Evolutionary conservation across 305 asterid genomes (phyloP).

Genomic region (Solanum chacoense): DNA sequence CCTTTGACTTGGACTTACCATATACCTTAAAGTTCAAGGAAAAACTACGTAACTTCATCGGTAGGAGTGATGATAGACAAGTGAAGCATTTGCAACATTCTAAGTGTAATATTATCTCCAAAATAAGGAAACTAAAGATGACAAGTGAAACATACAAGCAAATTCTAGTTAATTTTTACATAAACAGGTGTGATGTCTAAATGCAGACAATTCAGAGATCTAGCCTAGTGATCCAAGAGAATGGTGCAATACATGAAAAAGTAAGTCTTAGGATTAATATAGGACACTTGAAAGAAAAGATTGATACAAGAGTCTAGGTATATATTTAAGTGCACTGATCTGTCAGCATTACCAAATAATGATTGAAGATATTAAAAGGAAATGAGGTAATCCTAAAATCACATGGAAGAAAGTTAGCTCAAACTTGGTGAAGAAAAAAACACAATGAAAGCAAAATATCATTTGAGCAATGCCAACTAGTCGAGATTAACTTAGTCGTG

Average conservation of each 20-base stretch:
- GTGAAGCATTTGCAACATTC: not conserved
- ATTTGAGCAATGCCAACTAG: not conserved
- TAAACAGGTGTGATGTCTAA: not conserved
- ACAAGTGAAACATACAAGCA: not conserved
- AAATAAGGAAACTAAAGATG: not conserved
- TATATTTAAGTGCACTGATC: not conserved
- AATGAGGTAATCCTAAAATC: not conserved
- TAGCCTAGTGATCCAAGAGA: not conserved
- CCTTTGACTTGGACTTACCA: not conserved
- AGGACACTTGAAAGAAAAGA: not conserved
- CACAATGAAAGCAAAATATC: not conserved
- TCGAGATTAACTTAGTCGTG: not conserved
- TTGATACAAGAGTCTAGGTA: not conserved
- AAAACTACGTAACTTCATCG: not conserved
- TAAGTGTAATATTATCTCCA: not conserved
- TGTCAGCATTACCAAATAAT: not conserved
- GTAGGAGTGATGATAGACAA: not conserved
- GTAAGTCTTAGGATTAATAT: not conserved
- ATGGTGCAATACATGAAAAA: not conserved
- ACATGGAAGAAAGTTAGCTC: not conserved
- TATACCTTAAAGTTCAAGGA: not conserved
- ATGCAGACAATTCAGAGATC: not conserved
- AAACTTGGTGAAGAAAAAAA: not conserved
- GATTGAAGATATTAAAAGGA: not conserved
- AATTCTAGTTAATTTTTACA: not conserved